Evolutionary conservation across 2,329 filamentous ascomycete species (phyloP), one percentile per base, ranked within the genome.

Genomic region (Pestalotiopsis sp.): DNA sequence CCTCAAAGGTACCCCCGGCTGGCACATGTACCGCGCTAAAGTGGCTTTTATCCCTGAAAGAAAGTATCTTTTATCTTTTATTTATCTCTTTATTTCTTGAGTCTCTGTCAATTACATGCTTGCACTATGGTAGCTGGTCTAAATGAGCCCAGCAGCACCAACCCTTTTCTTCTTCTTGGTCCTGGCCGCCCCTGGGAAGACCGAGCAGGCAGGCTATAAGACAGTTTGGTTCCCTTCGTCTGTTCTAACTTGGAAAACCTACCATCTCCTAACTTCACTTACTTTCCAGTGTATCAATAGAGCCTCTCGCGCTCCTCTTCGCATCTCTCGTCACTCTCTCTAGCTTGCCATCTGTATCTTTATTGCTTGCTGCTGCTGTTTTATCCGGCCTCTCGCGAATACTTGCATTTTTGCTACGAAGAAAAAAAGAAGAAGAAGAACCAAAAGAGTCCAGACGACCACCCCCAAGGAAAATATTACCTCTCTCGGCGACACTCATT

Each of bases 171-270:
- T 66, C 56, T 61, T 65, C 56, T 44, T 60, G 26, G 55, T 63
- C 13, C 52, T 22, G 24, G n/a, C 17, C 30, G 63, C 58, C 61
- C 65, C 64, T 57, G 64, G 22, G 62, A 24, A 61, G 56, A 59
- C 57, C 65, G 64, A 60, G 60, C 66, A 40, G 59, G 65, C 65
- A 67, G 48, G 60, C 66, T 69, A 69, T 69, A 69, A 68, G 66
- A 69, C 59, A 66, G 57, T 63, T 66, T 69, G 66, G 55, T 48
- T 44, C 68, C 68, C 68, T 66, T 64, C 68, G 63, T 57, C 48
- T 44, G n/a, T 44, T 40, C 60, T 40, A 55, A 61, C 48, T 44
- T 68, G 66, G 65, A 68, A 66, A 63, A 22, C 63, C 55, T 56
- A 35, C 35, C 58, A 57, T 68, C 61, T 66, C 58, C 66, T 64